Conservation (phyloP, 495 filamentous ascomycete species). For the Choiromyces venosus region DNA sequence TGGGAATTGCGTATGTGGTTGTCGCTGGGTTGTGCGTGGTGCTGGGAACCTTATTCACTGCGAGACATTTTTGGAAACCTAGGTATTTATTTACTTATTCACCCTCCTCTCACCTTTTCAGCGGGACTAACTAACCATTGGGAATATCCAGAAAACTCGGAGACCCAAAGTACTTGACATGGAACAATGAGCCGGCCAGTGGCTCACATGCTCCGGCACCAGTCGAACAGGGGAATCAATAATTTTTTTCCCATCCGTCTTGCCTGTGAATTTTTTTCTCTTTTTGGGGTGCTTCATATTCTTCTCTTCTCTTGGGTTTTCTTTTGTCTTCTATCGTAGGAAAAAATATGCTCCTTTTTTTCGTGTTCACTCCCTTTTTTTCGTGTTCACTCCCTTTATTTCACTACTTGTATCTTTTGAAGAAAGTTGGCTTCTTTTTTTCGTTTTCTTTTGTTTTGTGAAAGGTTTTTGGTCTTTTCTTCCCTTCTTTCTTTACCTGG, state of each 20-base stretch:
- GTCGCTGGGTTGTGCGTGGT: conserved; percentile 89
- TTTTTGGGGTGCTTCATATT: conserved; percentile 19
- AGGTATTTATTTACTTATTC: conserved; percentile 54
- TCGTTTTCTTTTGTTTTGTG: too few relatives aligned
- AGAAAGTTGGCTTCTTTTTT: background rate
- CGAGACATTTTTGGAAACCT: conserved; percentile 83
- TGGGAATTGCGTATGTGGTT: conserved; percentile 92
- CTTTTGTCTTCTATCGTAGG: background rate
- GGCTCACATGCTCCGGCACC: conserved; percentile 40
- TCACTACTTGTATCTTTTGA: background rate
- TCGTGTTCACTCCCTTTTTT: background rate
- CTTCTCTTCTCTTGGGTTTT: conserved; percentile 7
- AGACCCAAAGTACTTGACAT: conserved; percentile 93
- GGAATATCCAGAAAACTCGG: conserved; percentile 70
- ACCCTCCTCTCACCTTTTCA: background rate
- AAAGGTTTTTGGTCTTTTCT: too few relatives aligned
- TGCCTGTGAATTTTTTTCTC: background rate
- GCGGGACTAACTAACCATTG: conserved; percentile 14
- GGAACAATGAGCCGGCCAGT: conserved; percentile 68
- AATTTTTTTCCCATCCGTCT: background rate
- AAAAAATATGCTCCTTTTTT: background rate
- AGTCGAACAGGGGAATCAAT: background rate
- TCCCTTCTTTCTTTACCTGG: background rate
- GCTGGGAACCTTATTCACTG: conserved; percentile 78
- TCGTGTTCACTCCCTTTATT: background rate